Evolutionary conservation across 2,329 filamentous ascomycete species (phyloP).

Genomic region (Celoporthe dispersa): DNA sequence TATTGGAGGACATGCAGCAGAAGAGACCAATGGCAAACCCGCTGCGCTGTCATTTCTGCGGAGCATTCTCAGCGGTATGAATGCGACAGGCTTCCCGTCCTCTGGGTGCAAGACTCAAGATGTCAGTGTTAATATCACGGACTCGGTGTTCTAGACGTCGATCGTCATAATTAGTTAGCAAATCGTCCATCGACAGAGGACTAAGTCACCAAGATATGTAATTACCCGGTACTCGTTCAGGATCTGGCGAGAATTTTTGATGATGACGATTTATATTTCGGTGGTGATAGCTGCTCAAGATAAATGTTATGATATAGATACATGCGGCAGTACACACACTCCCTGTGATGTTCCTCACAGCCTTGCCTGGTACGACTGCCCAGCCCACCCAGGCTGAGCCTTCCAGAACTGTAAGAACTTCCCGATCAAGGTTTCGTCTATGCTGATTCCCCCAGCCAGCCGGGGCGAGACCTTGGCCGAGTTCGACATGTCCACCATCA

Average conservation of each 20-base stretch:
- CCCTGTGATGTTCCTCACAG: background rate
- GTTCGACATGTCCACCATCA: background rate
- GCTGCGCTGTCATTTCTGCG: conserved; percentile 21
- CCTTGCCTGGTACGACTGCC: background rate
- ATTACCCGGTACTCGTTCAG: background rate
- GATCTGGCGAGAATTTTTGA: background rate
- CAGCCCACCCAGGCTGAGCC: conserved; percentile 2
- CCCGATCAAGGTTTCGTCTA: background rate
- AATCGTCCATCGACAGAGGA: background rate
- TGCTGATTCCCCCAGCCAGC: background rate
- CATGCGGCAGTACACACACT: background rate
- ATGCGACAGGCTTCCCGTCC: conserved; percentile 16
- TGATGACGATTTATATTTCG: background rate
- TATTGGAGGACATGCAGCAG: conserved; percentile 45
- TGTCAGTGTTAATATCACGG: conserved; percentile 23
- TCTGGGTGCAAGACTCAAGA: conserved; percentile 15
- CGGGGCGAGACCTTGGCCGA: background rate
- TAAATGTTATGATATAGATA: background rate
- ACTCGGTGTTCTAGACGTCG: background rate
- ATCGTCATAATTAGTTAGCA: background rate
- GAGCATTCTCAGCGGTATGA: conserved; percentile 18
- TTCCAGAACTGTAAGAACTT: conserved; percentile 5
- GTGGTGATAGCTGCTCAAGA: background rate
- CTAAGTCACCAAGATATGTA: background rate
- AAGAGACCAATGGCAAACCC: conserved; percentile 29